Base-by-base conservation (phyloP, 805 yeast species). In the Kodamaea kakaduensis region DNA sequence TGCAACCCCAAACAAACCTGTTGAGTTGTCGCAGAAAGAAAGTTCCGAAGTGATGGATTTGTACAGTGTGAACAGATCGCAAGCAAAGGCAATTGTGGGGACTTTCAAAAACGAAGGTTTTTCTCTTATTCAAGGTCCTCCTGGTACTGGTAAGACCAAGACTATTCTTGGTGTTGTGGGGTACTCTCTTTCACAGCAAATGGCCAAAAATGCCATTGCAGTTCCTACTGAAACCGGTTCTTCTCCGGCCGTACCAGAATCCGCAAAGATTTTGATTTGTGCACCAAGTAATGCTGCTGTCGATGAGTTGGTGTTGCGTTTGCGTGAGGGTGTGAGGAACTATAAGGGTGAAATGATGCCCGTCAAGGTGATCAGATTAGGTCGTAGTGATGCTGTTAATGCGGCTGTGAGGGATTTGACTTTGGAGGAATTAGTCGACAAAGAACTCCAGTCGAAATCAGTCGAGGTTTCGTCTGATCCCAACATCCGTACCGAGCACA, bases 251-350 rank as follows among this genome's bases (percentile, higher is more conserved):
- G 28, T 20, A 4, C 29, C 35, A 5, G 25, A 20, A 16, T 18
- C 38, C 9, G 30, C 75, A 22, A 84, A 85, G 39, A 76, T 93
- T 1, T 63, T 93, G 33, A 78, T 93, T 13, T 94, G 98, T 73
- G 97, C 98, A 1, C 99, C 99, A 3, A 86, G 96, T 55, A 93
- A 93, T 64, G 99, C 99, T 1, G 99, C 99, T 9, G 96, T 93
- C 3, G 99, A 93, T 61, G 98, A 94, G 54, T 68, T 93, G 42
- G 93, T 88, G 9, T 50, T 88, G 13, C 81, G 99, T 54, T 64
- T 93, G 40, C 78, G 81, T 45, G 68, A 65, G 13, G 97, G 96
- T 5, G 78, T 89, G 1, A 58, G 59, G 27, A 69, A 74, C 44
- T 61, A 80, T 14, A 55, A 61, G 22, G 90, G 90, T 1, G 58